A percentile compares a stretch with the other conserved stretches of the same genome.
Evolutionary conservation across 352 stramenopile species (phyloP).

Genomic region (Pythium sukuiense): DNA sequence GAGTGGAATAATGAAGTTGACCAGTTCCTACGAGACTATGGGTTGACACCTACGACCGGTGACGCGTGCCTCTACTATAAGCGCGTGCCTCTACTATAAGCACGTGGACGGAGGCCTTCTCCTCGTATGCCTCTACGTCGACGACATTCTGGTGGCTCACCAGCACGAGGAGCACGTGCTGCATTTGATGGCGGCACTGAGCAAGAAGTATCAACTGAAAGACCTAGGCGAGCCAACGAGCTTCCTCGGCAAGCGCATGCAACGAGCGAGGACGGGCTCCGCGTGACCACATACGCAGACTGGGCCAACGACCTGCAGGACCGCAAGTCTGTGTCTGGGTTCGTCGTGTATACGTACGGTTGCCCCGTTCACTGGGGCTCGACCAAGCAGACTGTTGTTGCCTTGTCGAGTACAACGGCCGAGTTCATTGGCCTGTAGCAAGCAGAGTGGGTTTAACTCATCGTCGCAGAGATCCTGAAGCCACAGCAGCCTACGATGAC

Average conservation of each 20-base stretch:
- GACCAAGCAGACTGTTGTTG: conserved; percentile 28
- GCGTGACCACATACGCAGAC: conserved; percentile 22
- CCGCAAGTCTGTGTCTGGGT: conserved; percentile 25
- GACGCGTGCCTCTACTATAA: too few species aligned
- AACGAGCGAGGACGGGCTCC: neutral
- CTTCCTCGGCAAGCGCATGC: conserved; percentile 9
- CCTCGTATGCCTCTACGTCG: conserved; percentile 15
- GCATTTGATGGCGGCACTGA: neutral
- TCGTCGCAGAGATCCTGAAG: neutral
- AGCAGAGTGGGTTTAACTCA: conserved; percentile 12
- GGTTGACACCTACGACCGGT: neutral
- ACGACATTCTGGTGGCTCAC: conserved; percentile 14
- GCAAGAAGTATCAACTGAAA: conserved; percentile 8
- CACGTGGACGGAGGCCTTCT: neutral
- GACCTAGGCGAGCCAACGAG: conserved; percentile 1
- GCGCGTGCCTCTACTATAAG: conserved; percentile 4
- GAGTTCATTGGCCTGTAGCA: conserved; percentile 14
- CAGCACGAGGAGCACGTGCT: neutral
- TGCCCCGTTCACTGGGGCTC: conserved; percentile 16
- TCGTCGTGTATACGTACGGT: conserved; percentile 20
- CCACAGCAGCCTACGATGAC: neutral
- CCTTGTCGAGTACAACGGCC: conserved; percentile 22
- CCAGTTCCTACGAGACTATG: neutral
- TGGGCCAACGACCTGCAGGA: conserved; percentile 21
- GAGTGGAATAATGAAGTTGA: conserved; percentile 1